Percentiles rank a stretch among this genome's conserved stretches.
Evolutionary conservation across 2,329 filamentous ascomycete species (phyloP).

Genomic region (Talaromyces amestolkiae): DNA sequence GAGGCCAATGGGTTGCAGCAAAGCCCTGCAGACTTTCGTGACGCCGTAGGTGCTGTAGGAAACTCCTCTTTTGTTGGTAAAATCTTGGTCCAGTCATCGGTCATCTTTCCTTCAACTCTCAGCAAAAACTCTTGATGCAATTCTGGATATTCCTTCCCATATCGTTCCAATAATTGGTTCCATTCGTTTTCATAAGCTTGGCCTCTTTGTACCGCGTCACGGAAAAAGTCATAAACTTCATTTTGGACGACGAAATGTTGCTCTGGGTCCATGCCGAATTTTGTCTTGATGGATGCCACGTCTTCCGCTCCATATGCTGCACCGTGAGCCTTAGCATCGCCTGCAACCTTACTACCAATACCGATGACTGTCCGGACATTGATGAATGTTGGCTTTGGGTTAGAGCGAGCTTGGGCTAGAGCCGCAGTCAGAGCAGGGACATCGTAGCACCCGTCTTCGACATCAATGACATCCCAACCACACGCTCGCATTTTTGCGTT

Average conservation of each 20-base stretch:
- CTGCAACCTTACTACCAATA: conserved; percentile 46
- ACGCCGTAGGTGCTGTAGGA: conserved; percentile 51
- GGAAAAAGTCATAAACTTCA: conserved; percentile 53
- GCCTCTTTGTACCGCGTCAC: conserved; percentile 48
- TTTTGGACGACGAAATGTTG: conserved; percentile 48
- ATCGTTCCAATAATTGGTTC: conserved; percentile 47
- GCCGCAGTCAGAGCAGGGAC: conserved; percentile 49
- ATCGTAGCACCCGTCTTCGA: conserved; percentile 54
- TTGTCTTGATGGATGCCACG: conserved; percentile 55
- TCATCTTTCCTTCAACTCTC: conserved; percentile 50
- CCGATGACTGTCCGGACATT: conserved; percentile 57
- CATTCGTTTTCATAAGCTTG: conserved; percentile 49
- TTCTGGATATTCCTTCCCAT: conserved; percentile 47
- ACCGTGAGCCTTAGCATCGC: conserved; percentile 57
- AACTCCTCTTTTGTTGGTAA: conserved; percentile 47
- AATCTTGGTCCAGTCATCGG: conserved; percentile 49
- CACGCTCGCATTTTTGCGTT: conserved; percentile 58
- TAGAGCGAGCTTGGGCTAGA: conserved; percentile 41
- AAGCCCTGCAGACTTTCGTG: conserved; percentile 49
- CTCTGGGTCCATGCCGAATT: conserved; percentile 51
- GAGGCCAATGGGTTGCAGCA: conserved; percentile 55
- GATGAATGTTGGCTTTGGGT: conserved; percentile 55
- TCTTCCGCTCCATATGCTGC: conserved; percentile 56
- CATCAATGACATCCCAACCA: conserved; percentile 56
- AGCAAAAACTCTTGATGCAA: conserved; percentile 50